A percentile compares a stretch with the other conserved stretches of the same genome.
Evolutionary conservation across 345 rosid genomes (phyloP).

Genomic region (Sisymbrium irio): DNA sequence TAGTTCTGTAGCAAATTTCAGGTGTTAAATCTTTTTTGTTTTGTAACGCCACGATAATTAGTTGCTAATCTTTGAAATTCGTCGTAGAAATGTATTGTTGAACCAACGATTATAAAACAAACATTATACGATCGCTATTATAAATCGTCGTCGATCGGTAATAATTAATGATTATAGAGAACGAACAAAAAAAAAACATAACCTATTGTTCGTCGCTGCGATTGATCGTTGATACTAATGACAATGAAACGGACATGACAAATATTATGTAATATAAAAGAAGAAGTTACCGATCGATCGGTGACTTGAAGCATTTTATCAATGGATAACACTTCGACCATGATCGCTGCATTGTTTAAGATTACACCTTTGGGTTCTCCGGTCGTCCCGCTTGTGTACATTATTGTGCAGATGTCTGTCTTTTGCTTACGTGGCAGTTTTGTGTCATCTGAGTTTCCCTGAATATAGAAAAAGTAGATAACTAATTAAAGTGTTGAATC

Average conservation of each 20-base stretch:
- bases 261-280: neutral
- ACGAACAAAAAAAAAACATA: neutral
- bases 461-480: neutral
- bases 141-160: too few relatives aligned
- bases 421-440: slow-evolving; percentile 65
- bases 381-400: slow-evolving; percentile 98
- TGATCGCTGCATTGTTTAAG: slow-evolving; percentile 56
- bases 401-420: slow-evolving; percentile 77
- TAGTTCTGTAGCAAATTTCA: neutral
- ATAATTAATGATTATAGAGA: neutral
- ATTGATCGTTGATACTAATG: neutral
- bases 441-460: slow-evolving; percentile 60
- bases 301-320: slow-evolving; percentile 60
- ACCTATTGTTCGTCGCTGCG: neutral
- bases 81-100: neutral
- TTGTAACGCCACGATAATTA: neutral
- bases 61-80: neutral
- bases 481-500: neutral
- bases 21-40: too few relatives aligned
- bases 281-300: slow-evolving; percentile 52
- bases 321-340: slow-evolving; percentile 74
- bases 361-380: slow-evolving; percentile 98
- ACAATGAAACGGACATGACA: neutral
- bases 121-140: neutral
- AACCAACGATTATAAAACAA: neutral